A percentile compares a stretch with the other conserved stretches of the same genome.
Evolutionary conservation across 2,329 filamentous ascomycete species (phyloP).

Genomic region (Arthrobotrys sphaeroides): DNA sequence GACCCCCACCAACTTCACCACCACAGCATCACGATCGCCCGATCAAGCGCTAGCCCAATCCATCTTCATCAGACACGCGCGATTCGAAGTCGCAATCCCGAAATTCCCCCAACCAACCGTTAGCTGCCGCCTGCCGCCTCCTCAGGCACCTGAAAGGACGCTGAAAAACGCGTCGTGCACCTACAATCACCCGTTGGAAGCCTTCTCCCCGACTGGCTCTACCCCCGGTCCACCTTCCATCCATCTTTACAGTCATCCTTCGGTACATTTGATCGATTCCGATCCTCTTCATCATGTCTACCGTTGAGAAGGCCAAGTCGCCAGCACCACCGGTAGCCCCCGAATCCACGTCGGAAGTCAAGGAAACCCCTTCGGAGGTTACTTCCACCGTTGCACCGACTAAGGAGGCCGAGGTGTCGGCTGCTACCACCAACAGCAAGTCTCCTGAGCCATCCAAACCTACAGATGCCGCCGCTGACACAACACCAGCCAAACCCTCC

Average conservation of each 20-base stretch:
- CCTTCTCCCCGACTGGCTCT: background rate
- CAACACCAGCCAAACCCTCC: slow-evolving; percentile 36
- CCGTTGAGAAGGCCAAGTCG: slow-evolving; percentile 37
- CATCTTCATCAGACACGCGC: slow-evolving; percentile 31
- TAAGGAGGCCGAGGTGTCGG: slow-evolving; percentile 47
- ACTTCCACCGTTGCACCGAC: slow-evolving; percentile 51
- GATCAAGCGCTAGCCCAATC: slow-evolving; percentile 8
- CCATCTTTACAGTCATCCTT: background rate
- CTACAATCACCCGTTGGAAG: slow-evolving; percentile 34
- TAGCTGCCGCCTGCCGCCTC: slow-evolving; percentile 18
- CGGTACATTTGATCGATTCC: slow-evolving; percentile 3
- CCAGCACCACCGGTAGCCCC: slow-evolving; percentile 45
- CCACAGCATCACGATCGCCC: slow-evolving; percentile 23
- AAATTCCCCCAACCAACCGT: slow-evolving; percentile 17
- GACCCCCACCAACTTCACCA: slow-evolving; percentile 16
- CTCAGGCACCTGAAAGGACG: slow-evolving; percentile 32
- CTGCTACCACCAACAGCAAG: slow-evolving; percentile 41
- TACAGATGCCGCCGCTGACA: slow-evolving; percentile 21
- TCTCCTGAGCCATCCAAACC: slow-evolving; percentile 26
- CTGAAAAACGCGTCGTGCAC: slow-evolving; percentile 51
- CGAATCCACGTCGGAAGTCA: slow-evolving; percentile 48
- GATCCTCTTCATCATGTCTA: slow-evolving; percentile 28
- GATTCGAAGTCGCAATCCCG: slow-evolving; percentile 47
- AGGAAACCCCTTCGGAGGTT: slow-evolving; percentile 51
- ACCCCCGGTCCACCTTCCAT: background rate